phyloP scores from a whole-genome alignment of 495 filamentous ascomycete genomes.

The Aspergillus haitiensis region DNA sequence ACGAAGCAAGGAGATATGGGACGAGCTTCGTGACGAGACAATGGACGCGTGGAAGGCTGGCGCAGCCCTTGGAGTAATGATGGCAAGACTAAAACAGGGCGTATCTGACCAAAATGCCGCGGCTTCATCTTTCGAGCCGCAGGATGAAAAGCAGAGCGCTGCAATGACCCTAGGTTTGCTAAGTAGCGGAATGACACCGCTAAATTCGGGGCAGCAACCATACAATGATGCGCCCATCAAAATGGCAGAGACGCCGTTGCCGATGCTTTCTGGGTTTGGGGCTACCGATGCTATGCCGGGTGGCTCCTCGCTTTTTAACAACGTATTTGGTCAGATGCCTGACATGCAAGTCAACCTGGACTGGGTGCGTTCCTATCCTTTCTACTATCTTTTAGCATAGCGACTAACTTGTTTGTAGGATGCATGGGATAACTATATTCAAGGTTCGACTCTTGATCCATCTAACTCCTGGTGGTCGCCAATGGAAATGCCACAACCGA shows the following conservation, averaged over 20 bases:
- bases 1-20: slow-evolving; percentile 75
- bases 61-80: slow-evolving; percentile 73
- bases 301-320: slow-evolving; percentile 53
- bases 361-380: slow-evolving; percentile 61
- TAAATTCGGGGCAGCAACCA: slow-evolving; percentile 41
- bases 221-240: slow-evolving; percentile 38
- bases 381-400: not conserved
- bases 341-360: slow-evolving; percentile 70
- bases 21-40: slow-evolving; percentile 67
- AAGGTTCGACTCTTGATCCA: slow-evolving; percentile 50
- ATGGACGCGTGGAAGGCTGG: slow-evolving; percentile 88
- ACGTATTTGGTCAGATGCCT: slow-evolving; percentile 58
- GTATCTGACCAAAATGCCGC: slow-evolving; percentile 28
- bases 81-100: slow-evolving; percentile 64
- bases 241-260: slow-evolving; percentile 34
- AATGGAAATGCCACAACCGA: slow-evolving; percentile 37
- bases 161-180: slow-evolving; percentile 83
- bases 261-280: slow-evolving; percentile 37
- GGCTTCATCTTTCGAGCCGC: slow-evolving; percentile 30
- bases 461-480: slow-evolving; percentile 50
- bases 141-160: slow-evolving; percentile 59
- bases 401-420: slow-evolving; percentile 41
- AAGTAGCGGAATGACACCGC: slow-evolving; percentile 67
- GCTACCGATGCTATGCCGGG: slow-evolving; percentile 39
- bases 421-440: slow-evolving; percentile 58